Base-by-base conservation (phyloP, 306 rosid species). In the Potentilla sterilis region DNA sequence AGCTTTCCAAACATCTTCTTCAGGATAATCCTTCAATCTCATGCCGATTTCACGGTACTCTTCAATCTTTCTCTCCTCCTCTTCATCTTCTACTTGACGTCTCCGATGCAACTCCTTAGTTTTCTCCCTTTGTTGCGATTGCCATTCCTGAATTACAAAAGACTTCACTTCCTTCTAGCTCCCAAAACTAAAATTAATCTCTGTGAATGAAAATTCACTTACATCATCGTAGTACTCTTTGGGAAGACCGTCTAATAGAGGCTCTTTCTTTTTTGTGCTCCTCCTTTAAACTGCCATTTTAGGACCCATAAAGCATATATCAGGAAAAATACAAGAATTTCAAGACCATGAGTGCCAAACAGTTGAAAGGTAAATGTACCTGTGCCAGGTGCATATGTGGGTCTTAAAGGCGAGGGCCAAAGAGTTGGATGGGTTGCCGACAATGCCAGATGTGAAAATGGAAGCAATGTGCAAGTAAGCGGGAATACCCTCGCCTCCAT, bases 181-280 rank as follows among this genome's bases (percentile, higher is more conserved):
- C 48, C 75, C 24, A 67, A 44, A 59, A 62, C n/a, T 41, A 79
- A 13, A 46, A 73, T 40, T 13, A 73, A 37, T 58, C 28, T 13
- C 3, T 24, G 19, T 14, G 9, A n/a, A 41, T 42, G 47, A 42
- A 43, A 43, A 57, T 51, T 42, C 32, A 72, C 83, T 65, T 88
- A 95, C 97, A 84, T 95, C 98, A 80, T 95, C 98, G 75, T 95
- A 95, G 75, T 85, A 92, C 85, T 92, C 93, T 80, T 88, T 88
- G 11, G 97, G 98, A 84, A 95, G 89, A 67, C 97, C 97, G 66
- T 89, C 90, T 16, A 88, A 81, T 48, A 95, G 83, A 54, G 81
- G 86, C 69, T 86, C 97, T 51, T 85, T 90, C 79, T 81, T 82
- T 46, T 69, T 81, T 16, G 70, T 19, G 59, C 97, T 86, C 81